These are phyloP conservation scores for Austroboletus niveus DNA, from an alignment of 1,284 basidiomycete genomes.

Conservation along the genomic window DNA sequence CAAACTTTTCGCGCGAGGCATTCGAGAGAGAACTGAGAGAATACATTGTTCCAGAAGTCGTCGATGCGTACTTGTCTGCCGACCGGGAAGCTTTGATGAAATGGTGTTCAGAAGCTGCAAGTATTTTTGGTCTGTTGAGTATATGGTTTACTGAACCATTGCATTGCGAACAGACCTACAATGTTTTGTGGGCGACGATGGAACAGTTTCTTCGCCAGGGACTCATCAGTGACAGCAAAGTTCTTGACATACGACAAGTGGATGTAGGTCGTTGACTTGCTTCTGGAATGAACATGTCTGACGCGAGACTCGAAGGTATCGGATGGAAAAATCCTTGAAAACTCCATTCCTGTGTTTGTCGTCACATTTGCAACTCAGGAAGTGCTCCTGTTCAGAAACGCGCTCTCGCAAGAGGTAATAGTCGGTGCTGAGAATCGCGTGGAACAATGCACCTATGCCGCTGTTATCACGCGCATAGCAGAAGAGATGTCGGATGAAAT, in stretches of 20 bases:
- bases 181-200: constrained; percentile 97
- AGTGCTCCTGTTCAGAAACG: constrained; percentile 88
- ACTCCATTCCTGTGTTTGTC: constrained; percentile 90
- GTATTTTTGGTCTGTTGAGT: constrained; percentile 32
- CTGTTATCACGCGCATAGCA: constrained; percentile 86
- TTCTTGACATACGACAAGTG: constrained; percentile 92
- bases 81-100: constrained; percentile 82
- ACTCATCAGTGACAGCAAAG: constrained; percentile 85
- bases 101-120: constrained; percentile 96
- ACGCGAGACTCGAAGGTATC: constrained; percentile 49
- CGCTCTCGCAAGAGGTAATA: constrained; percentile 80
- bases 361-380: constrained; percentile 95
- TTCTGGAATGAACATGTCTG: not conserved
- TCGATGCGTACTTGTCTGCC: constrained; percentile 92
- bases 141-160: not conserved
- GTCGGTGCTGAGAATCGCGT: constrained; percentile 89
- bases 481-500: constrained; percentile 88
- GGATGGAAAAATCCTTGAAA: constrained; percentile 85
- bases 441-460: constrained; percentile 91
- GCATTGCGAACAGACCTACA: constrained; percentile 71
- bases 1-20: constrained; percentile 79
- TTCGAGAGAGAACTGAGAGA: constrained; percentile 93
- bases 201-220: constrained; percentile 92
- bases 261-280: constrained; percentile 59
- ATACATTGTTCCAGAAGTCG: constrained; percentile 96